A percentile compares a stretch with the other conserved stretches of the same genome.
phyloP scores from a whole-genome alignment of 305 asterid species.

The Fraxinus sp. region DNA sequence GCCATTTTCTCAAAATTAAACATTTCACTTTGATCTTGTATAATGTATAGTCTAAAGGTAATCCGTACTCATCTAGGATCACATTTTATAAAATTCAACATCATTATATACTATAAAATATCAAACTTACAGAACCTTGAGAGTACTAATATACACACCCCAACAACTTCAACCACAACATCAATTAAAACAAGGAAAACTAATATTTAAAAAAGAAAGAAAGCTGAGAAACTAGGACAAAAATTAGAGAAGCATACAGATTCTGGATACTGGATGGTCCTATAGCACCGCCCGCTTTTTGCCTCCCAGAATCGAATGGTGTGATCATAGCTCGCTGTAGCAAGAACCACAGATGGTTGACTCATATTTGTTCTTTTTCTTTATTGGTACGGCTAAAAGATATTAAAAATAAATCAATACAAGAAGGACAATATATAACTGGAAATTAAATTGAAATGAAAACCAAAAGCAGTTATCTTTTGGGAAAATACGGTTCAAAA shows the following conservation, averaged over 20 bases:
- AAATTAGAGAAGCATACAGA: conserved; percentile 46
- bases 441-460: background rate
- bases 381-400: conserved; percentile 14
- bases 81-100: background rate
- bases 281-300: conserved; percentile 74
- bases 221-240: background rate
- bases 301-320: conserved; percentile 98
- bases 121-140: background rate
- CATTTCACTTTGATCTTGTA: background rate
- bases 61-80: background rate
- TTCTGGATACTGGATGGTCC: conserved; percentile 88
- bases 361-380: conserved; percentile 44
- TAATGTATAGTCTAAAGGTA: background rate
- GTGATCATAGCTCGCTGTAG: conserved; percentile 97
- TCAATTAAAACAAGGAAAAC: background rate
- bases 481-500: conserved; percentile 10
- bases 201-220: background rate
- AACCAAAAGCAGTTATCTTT: background rate
- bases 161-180: background rate
- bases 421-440: background rate
- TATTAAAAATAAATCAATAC: background rate
- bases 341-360: conserved; percentile 90
- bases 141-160: background rate
- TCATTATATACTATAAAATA: background rate
- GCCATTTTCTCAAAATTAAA: background rate